A percentile compares a stretch with the other conserved stretches of the same genome.
These are phyloP conservation scores for Trichophyton schoenleinii DNA, from an alignment of 2,329 filamentous ascomycete genomes.

Conservation along the genomic window DNA sequence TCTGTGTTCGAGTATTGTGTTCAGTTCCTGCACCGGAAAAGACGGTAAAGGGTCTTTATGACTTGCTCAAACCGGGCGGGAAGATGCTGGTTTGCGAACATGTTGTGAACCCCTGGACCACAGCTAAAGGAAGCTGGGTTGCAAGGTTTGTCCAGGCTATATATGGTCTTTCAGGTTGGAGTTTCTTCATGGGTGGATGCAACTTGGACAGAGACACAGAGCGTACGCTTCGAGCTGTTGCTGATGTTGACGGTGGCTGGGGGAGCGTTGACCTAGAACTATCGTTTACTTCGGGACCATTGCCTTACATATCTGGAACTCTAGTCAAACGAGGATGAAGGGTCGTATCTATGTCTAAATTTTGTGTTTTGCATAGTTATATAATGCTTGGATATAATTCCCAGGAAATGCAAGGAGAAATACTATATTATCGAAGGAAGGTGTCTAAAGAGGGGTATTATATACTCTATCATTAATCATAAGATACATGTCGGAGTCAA, in stretches of 20 bases:
- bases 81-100: constrained; percentile 45
- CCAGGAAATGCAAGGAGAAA: neutral
- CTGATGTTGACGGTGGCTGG: constrained; percentile 36
- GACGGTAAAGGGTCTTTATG: constrained; percentile 37
- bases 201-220: constrained; percentile 39
- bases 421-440: neutral
- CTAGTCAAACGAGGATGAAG: constrained; percentile 26
- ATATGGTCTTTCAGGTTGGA: constrained; percentile 38
- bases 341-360: neutral
- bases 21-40: constrained; percentile 38
- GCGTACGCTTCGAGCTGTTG: constrained; percentile 31
- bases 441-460: neutral
- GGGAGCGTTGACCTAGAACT: constrained; percentile 36
- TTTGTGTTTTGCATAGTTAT: neutral
- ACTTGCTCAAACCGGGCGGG: constrained; percentile 42
- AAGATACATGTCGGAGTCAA: neutral
- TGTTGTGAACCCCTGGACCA: constrained; percentile 40
- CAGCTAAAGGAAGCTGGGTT: constrained; percentile 33
- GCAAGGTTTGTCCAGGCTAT: constrained; percentile 37
- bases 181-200: constrained; percentile 42
- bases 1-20: constrained; percentile 44
- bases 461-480: neutral
- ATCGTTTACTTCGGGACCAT: constrained; percentile 25
- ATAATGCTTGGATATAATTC: neutral
- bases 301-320: constrained; percentile 32